phyloP scores from a whole-genome alignment of 1,284 basidiomycete species.

The Rhodotorula sp. region DNA sequence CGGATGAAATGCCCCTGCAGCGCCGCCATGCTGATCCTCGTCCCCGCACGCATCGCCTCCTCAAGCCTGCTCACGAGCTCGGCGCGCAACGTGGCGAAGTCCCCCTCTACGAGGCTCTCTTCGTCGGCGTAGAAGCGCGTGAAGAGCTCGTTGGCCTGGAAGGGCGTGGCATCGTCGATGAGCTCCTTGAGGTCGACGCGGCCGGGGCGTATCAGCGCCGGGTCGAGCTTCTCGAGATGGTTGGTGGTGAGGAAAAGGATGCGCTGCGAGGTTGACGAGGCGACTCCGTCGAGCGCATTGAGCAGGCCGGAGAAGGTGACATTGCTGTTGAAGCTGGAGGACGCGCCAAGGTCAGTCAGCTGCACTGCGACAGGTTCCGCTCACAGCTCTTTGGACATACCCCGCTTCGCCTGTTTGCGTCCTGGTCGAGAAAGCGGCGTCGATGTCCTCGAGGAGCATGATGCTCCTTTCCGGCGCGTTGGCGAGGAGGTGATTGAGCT shows the following conservation, averaged over 20 bases:
- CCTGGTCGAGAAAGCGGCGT: slow-evolving; percentile 94
- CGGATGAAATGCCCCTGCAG: slow-evolving; percentile 91
- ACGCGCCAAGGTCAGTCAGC: not conserved
- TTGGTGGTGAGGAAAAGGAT: slow-evolving; percentile 99
- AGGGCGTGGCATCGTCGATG: slow-evolving; percentile 82
- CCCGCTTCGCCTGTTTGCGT: slow-evolving; percentile 86
- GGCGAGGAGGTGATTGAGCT: slow-evolving; percentile 88
- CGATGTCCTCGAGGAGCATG: slow-evolving; percentile 93
- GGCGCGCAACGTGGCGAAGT: slow-evolving; percentile 55
- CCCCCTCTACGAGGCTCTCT: slow-evolving; percentile 51
- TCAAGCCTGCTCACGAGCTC: slow-evolving; percentile 61
- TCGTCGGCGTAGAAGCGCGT: slow-evolving; percentile 71
- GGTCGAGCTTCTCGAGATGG: slow-evolving; percentile 77
- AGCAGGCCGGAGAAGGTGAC: slow-evolving; percentile 97
- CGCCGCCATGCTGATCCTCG: slow-evolving; percentile 84
- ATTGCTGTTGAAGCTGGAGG: slow-evolving; percentile 53
- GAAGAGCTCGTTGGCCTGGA: slow-evolving; percentile 79
- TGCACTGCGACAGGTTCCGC: not conserved
- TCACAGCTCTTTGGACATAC: slow-evolving; percentile 51
- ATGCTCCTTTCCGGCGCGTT: slow-evolving; percentile 91
- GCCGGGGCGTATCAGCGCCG: slow-evolving; percentile 91
- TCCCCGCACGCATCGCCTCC: slow-evolving; percentile 57
- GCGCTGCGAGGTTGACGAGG: slow-evolving; percentile 87
- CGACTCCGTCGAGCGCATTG: slow-evolving; percentile 96
- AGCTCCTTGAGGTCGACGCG: slow-evolving; percentile 84